These are phyloP conservation scores for Ochromonas danica DNA, from an alignment of 108 stramenopile species.

Conservation along the genomic window DNA sequence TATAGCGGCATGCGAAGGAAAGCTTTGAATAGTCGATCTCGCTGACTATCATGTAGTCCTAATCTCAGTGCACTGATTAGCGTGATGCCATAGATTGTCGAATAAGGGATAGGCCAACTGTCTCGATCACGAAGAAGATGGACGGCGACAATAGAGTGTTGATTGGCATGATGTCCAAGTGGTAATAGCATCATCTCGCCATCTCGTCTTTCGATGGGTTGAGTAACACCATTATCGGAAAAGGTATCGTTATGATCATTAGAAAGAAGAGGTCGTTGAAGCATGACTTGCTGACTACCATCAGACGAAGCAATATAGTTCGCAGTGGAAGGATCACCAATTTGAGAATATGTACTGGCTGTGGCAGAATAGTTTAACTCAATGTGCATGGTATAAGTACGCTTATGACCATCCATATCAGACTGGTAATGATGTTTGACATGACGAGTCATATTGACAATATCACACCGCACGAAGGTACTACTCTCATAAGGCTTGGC, in stretches of 20 bases:
- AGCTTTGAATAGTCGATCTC: slow-evolving; percentile 20
- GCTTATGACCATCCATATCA: slow-evolving; percentile 44
- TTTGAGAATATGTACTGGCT: neutral
- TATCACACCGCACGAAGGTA: slow-evolving; percentile 41
- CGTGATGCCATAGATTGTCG: slow-evolving; percentile 41
- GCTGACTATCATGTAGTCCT: slow-evolving; percentile 31
- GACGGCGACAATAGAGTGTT: neutral
- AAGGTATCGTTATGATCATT: too few species aligned
- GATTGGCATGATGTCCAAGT: slow-evolving; percentile 7
- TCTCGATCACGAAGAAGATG: slow-evolving; percentile 41
- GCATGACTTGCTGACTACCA: too few species aligned
- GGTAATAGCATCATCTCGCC: neutral
- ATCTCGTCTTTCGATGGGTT: too few species aligned
- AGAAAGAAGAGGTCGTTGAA: too few species aligned
- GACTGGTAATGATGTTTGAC: slow-evolving; percentile 53
- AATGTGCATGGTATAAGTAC: slow-evolving; percentile 46
- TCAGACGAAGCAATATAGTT: too few species aligned
- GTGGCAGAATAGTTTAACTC: neutral
- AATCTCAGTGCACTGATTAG: slow-evolving; percentile 41
- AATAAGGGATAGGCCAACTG: slow-evolving; percentile 40
- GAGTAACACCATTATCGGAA: too few species aligned
- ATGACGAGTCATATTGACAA: slow-evolving; percentile 42
- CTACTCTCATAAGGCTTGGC: neutral
- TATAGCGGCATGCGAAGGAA: slow-evolving; percentile 49
- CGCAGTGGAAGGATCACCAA: neutral